Percentiles rank a stretch among this genome's conserved stretches.
Conservation (phyloP, 2,329 filamentous ascomycete genomes). For the Fusarium albosuccineum region DNA sequence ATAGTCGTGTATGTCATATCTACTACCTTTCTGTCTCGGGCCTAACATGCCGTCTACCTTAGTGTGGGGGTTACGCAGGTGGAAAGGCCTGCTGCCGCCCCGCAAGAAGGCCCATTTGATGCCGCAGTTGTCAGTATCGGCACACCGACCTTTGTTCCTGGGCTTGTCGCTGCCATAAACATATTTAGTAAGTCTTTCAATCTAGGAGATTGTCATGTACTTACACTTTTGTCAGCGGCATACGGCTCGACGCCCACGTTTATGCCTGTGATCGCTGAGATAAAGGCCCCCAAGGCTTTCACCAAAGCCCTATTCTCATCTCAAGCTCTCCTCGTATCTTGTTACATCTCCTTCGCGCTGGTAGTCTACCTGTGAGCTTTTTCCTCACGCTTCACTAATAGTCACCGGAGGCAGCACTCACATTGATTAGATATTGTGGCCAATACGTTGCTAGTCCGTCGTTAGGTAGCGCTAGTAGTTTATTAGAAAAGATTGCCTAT, state of each 20-base stretch:
- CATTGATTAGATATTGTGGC: conserved; percentile 53
- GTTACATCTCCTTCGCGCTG: conserved; percentile 31
- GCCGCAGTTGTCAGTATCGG: conserved; percentile 49
- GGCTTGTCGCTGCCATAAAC: conserved; percentile 42
- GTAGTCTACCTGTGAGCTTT: conserved; percentile 37
- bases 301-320: conserved; percentile 35
- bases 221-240: conserved; percentile 20
- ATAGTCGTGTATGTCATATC: conserved; percentile 35
- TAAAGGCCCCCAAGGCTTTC: conserved; percentile 34
- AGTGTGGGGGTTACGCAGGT: conserved; percentile 44
- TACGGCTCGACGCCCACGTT: conserved; percentile 40
- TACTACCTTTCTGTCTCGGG: no score
- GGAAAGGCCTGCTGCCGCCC: conserved; percentile 17
- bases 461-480: conserved; percentile 50
- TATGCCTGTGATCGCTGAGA: conserved; percentile 44
- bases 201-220: neutral
- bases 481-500: conserved; percentile 40
- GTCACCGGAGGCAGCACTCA: neutral
- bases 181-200: conserved; percentile 38
- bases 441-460: conserved; percentile 59
- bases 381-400: no score
- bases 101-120: conserved; percentile 40
- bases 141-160: conserved; percentile 40
- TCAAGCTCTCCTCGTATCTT: conserved; percentile 22
- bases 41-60: no score